Percentiles rank a stretch among this genome's conserved stretches.
phyloP scores from a whole-genome alignment of 2,329 filamentous ascomycete species.

The Scorias spongiosa region DNA sequence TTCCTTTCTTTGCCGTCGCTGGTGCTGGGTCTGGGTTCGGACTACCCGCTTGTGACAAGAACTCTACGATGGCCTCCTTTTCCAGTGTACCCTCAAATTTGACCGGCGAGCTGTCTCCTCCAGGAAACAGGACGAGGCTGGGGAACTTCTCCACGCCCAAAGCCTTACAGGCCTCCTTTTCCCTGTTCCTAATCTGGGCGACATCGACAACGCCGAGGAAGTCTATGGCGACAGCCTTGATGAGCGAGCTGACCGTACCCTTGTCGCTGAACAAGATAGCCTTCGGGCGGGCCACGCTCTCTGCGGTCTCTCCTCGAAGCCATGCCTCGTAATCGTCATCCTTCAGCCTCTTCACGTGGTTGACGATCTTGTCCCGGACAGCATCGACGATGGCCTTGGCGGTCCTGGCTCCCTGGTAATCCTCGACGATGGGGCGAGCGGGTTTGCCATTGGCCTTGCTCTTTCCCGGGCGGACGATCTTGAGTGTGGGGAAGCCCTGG shows the following conservation, averaged over 20 bases:
- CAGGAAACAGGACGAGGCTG: slow-evolving; percentile 63
- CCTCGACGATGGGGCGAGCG: slow-evolving; percentile 68
- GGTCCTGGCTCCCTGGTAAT: slow-evolving; percentile 71
- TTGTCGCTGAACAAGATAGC: slow-evolving; percentile 90
- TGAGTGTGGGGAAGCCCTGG: slow-evolving; percentile 88
- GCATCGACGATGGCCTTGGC: slow-evolving; percentile 81
- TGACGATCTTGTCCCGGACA: slow-evolving; percentile 76
- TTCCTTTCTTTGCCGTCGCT: slow-evolving; percentile 17
- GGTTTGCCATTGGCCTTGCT: slow-evolving; percentile 33
- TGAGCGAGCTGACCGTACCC: slow-evolving; percentile 66
- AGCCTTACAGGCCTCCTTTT: slow-evolving; percentile 52
- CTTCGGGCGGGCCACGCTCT: slow-evolving; percentile 45
- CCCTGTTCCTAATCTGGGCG: slow-evolving; percentile 72
- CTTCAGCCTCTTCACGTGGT: slow-evolving; percentile 68
- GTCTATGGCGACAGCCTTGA: slow-evolving; percentile 79
- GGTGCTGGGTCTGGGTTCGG: slow-evolving; percentile 66
- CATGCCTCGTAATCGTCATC: slow-evolving; percentile 69
- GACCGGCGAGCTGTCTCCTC: slow-evolving; percentile 50
- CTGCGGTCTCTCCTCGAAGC: slow-evolving; percentile 45
- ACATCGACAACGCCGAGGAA: slow-evolving; percentile 68
- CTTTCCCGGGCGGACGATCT: slow-evolving; percentile 76
- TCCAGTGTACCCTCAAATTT: slow-evolving; percentile 72
- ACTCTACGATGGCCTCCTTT: slow-evolving; percentile 66
- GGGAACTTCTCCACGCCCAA: slow-evolving; percentile 71
- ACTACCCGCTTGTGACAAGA: slow-evolving; percentile 61